Evolutionary conservation across 163 green algal species (phyloP).

Genomic region (Smithsoniella earleae): DNA sequence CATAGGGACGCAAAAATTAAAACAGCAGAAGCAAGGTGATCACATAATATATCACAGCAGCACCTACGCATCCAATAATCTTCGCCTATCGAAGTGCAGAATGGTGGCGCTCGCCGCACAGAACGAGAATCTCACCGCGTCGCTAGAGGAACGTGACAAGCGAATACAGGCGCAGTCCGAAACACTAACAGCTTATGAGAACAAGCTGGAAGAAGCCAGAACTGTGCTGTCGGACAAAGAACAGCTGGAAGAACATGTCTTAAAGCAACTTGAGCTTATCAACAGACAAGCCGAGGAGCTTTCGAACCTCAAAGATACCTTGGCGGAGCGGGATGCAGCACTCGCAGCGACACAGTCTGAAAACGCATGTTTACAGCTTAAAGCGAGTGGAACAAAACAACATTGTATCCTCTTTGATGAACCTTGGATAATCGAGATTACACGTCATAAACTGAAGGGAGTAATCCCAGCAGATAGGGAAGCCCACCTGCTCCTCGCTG

Average conservation of each 20-base stretch:
- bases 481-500: slow-evolving; percentile 5
- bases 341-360: slow-evolving; percentile 41
- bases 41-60: background rate
- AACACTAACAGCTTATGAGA: slow-evolving; percentile 11
- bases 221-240: slow-evolving; percentile 39
- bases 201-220: slow-evolving; percentile 30
- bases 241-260: slow-evolving; percentile 40
- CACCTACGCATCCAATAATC: background rate
- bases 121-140: background rate
- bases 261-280: slow-evolving; percentile 54
- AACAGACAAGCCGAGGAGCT: slow-evolving; percentile 55
- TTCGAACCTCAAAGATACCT: slow-evolving; percentile 40
- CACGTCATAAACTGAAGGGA: slow-evolving; percentile 42
- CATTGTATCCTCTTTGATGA: slow-evolving; percentile 59
- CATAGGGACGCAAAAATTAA: slow-evolving; percentile 20
- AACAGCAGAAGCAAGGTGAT: slow-evolving; percentile 2
- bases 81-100: background rate
- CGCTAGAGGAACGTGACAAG: background rate
- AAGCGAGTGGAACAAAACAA: slow-evolving; percentile 41
- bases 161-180: background rate
- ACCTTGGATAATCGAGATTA: slow-evolving; percentile 49
- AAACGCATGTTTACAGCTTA: slow-evolving; percentile 51
- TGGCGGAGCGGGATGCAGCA: slow-evolving; percentile 42
- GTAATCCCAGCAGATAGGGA: slow-evolving; percentile 36
- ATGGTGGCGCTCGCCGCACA: background rate